Conservation (phyloP, 257 asterid species). For the Vinca minor region DNA sequence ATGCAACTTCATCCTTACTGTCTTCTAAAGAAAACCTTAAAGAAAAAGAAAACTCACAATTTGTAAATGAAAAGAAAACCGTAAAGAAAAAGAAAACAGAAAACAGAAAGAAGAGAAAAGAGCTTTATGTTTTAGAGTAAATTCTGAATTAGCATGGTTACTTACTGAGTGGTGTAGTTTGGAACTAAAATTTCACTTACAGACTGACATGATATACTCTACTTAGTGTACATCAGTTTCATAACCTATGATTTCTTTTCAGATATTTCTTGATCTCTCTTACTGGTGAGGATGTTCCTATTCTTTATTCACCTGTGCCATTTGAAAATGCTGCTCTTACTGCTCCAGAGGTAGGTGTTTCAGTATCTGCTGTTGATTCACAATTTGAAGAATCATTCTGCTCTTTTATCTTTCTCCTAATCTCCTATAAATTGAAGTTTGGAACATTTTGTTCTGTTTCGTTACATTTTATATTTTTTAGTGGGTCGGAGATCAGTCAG, state of each 20-base stretch:
- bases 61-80: too few species aligned
- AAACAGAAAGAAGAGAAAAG: too few species aligned
- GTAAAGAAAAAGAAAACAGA: too few species aligned
- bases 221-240: neutral
- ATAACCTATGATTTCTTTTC: constrained; percentile 25
- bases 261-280: constrained; percentile 56
- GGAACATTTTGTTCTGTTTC: neutral
- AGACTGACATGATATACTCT: neutral
- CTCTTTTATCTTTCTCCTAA: neutral
- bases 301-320: constrained; percentile 74
- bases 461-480: neutral
- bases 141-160: too few species aligned
- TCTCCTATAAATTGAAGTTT: neutral
- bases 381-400: neutral
- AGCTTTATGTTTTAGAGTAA: neutral
- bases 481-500: neutral
- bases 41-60: too few species aligned
- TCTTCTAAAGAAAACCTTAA: neutral
- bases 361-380: neutral
- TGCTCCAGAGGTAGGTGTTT: constrained; percentile 71
- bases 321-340: constrained; percentile 74
- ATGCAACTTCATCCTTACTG: constrained; percentile 3
- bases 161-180: neutral
- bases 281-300: constrained; percentile 79
- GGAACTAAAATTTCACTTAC: neutral